Evolutionary conservation across 2,329 filamentous ascomycete species (phyloP), one percentile per base, ranked within the genome.

Genomic region (Diaporthe sp.): DNA sequence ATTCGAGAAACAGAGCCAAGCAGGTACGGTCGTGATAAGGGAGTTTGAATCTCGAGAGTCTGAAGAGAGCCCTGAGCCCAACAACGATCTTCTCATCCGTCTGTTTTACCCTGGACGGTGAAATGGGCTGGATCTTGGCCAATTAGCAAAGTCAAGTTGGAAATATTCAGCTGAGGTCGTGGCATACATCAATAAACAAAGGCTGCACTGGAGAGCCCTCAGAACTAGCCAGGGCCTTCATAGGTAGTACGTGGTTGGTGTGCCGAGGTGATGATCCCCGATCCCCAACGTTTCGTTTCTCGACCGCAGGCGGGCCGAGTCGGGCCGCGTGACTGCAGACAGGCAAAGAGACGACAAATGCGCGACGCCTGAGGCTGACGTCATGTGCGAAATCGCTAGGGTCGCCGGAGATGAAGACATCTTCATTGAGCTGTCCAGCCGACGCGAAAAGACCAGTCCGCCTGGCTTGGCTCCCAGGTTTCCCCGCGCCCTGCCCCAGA

Each of bases 401-500:
- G 65, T 39, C 34, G 47, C 37, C 65, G 65, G 65, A 55, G 49
- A 70, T 70, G 65, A 70, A 31, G 42, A 20, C 31, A 42, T 70
- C 15, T 42, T 70, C 44, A 39, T 53, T 3, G 31, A 68, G 65
- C 47, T 68, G 44, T 51, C 28, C 25, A 42, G 20, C 58, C 58
- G 58, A 42, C 7, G n/a, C 37, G 37, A 61, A 44, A 17, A 53
- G 63, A 12, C 31, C 47, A 53, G 28, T 22, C 34, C 44, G 70
- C 31, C 71, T 53, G 44, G 57, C 57, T 53, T 63, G 49, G 55
- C 55, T 20, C 44, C 44, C 7, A 15, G 47, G 17, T 13, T 63
- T 58, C 71, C 72, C 63, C 53, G 63, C 63, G 63, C n/a, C 17
- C 3, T 70, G 65, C 65, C 65, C 71, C 37, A 34, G 42, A 58